Conservation (phyloP, 257 asterid genomes). For the Sherardia arvensis region DNA sequence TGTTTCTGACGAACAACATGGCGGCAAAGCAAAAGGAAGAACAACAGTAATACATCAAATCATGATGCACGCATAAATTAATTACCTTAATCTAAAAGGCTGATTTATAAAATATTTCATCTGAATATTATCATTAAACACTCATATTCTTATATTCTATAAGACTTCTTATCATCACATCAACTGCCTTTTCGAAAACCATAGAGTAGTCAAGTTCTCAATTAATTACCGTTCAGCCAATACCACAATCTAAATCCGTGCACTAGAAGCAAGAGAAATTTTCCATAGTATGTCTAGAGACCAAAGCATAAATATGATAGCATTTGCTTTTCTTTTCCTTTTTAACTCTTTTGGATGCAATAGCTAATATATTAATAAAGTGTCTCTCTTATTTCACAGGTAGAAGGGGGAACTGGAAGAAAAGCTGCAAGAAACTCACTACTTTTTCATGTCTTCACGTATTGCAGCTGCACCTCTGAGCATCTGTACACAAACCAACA, state of each 20-base stretch:
- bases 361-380: neutral
- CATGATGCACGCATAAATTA: neutral
- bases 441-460: constrained; percentile 80
- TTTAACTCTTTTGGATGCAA: neutral
- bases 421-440: constrained; percentile 32
- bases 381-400: neutral
- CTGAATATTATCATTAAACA: neutral
- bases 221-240: neutral
- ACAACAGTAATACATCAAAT: neutral
- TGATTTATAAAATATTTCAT: neutral
- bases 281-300: too few species aligned
- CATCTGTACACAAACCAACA: constrained; percentile 48
- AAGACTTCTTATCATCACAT: neutral
- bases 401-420: neutral
- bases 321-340: neutral
- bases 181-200: neutral
- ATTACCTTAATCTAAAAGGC: neutral
- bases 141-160: neutral
- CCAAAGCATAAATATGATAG: neutral
- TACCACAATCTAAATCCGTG: neutral
- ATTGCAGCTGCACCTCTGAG: constrained; percentile 79
- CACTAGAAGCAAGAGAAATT: neutral
- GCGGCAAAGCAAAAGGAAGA: neutral
- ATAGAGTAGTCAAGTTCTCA: neutral
- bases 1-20: neutral